Percentiles rank a stretch among this genome's conserved stretches.
phyloP scores from a whole-genome alignment of 164 flowering plant genomes.

The Vitis rupestris region DNA sequence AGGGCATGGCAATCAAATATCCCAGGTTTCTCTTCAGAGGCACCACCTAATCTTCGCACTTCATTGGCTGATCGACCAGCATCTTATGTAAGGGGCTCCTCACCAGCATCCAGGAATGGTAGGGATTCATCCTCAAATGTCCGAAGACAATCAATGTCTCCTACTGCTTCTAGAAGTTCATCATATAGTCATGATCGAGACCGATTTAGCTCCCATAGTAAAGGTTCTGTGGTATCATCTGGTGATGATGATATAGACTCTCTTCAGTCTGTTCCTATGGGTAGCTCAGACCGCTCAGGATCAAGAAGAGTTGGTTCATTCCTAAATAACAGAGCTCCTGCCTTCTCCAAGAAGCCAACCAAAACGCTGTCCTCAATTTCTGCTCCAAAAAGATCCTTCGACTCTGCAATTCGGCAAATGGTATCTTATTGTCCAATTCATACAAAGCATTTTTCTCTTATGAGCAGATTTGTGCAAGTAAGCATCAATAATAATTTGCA shows the following conservation, averaged over 20 bases:
- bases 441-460: background rate
- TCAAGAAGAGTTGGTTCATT: constrained; percentile 44
- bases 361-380: constrained; percentile 53
- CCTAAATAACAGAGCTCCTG: constrained; percentile 45
- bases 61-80: constrained; percentile 88
- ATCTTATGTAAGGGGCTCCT: constrained; percentile 84
- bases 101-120: constrained; percentile 90
- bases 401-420: constrained; percentile 77
- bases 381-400: constrained; percentile 88
- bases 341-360: constrained; percentile 55
- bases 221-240: constrained; percentile 81
- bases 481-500: background rate
- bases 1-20: constrained; percentile 83
- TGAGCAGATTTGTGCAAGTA: background rate
- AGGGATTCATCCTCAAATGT: constrained; percentile 42
- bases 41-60: constrained; percentile 96
- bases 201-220: constrained; percentile 66
- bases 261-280: constrained; percentile 51
- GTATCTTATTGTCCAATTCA: constrained; percentile 34
- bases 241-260: constrained; percentile 92
- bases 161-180: constrained; percentile 87
- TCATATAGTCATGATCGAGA: constrained; percentile 77
- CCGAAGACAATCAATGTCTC: constrained; percentile 84
- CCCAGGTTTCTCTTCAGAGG: constrained; percentile 88
- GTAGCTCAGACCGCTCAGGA: constrained; percentile 37